These are phyloP conservation scores for Fusarium marasasianum DNA, from an alignment of 2,329 filamentous ascomycete species.

Conservation along the genomic window DNA sequence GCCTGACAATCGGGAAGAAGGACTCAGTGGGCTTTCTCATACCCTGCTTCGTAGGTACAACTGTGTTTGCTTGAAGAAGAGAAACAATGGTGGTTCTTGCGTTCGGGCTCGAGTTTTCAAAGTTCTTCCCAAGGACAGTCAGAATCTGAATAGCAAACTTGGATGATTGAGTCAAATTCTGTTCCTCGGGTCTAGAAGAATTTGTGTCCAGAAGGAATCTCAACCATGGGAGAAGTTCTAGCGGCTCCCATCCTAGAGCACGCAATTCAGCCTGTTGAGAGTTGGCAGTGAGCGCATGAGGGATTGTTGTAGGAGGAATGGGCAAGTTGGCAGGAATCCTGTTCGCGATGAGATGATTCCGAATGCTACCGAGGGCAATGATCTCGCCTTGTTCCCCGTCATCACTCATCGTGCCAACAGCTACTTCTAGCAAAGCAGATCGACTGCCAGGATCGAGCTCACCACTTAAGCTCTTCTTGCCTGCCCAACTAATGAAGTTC, in stretches of 20 bases:
- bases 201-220: conserved; percentile 78
- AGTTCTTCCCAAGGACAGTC: conserved; percentile 84
- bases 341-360: conserved; percentile 77
- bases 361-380: conserved; percentile 80
- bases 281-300: conserved; percentile 81
- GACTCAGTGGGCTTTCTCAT: conserved; percentile 88
- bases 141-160: conserved; percentile 82
- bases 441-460: conserved; percentile 77
- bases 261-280: conserved; percentile 75
- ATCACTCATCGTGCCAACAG: conserved; percentile 74
- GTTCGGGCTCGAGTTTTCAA: conserved; percentile 77
- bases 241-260: conserved; percentile 84
- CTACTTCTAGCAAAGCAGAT: conserved; percentile 78
- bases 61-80: conserved; percentile 72
- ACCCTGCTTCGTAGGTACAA: conserved; percentile 90
- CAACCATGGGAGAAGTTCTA: conserved; percentile 88
- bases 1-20: conserved; percentile 91
- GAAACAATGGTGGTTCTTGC: conserved; percentile 73
- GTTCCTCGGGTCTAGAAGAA: conserved; percentile 65
- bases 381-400: conserved; percentile 73
- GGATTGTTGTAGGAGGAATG: conserved; percentile 82
- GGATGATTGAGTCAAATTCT: conserved; percentile 76
- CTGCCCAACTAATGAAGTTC: conserved; percentile 87
- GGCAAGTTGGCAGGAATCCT: conserved; percentile 85
- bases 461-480: conserved; percentile 73